Conservation (phyloP, 345 rosid genomes). For the Euclidium syriacum region DNA sequence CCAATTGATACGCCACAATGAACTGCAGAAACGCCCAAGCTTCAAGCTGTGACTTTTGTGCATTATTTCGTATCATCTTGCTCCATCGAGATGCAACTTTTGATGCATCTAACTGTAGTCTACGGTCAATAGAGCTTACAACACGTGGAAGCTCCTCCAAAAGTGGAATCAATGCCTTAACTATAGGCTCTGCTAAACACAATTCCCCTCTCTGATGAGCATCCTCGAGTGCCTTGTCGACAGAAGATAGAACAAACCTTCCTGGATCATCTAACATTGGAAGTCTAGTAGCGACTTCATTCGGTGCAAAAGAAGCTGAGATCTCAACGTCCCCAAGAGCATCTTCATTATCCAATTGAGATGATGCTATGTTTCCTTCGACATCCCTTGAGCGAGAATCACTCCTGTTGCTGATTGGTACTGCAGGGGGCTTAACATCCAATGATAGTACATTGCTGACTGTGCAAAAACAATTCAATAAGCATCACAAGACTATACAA, state of each 20-base stretch:
- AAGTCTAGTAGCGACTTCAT: slow-evolving; percentile 16
- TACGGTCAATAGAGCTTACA: neutral
- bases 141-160: slow-evolving; percentile 15
- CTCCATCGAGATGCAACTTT: slow-evolving; percentile 20
- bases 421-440: slow-evolving; percentile 3
- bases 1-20: slow-evolving; percentile 20
- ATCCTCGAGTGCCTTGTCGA: slow-evolving; percentile 4
- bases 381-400: slow-evolving; percentile 1
- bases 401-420: neutral
- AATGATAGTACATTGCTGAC: neutral
- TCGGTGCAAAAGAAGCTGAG: slow-evolving; percentile 15
- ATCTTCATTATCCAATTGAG: slow-evolving; percentile 16
- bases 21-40: slow-evolving; percentile 24
- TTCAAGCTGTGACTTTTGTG: neutral
- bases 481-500: neutral
- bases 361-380: slow-evolving; percentile 9
- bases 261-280: neutral
- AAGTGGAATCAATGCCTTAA: slow-evolving; percentile 5
- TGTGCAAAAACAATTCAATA: neutral
- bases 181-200: slow-evolving; percentile 13
- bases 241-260: slow-evolving; percentile 1
- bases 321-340: neutral
- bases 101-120: neutral
- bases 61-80: neutral
- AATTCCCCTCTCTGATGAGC: slow-evolving; percentile 15